A percentile compares a stretch with the other conserved stretches of the same genome.
phyloP scores from a whole-genome alignment of 2,329 filamentous ascomycete genomes.

The Sporothrix schenckii region DNA sequence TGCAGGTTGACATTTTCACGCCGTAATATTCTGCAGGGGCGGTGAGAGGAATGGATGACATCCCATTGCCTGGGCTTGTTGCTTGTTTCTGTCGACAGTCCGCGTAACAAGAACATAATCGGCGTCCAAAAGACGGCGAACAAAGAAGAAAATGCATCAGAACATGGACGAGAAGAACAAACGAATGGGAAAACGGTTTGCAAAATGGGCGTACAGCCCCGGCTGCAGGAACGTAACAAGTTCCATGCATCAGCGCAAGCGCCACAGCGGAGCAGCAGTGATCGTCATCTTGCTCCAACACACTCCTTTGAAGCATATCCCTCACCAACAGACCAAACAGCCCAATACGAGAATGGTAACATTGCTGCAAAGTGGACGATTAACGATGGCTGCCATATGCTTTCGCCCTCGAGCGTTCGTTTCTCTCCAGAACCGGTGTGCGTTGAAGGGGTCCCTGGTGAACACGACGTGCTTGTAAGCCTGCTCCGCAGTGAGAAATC shows the following conservation, averaged over 20 bases:
- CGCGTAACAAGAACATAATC: no score
- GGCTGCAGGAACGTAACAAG: slow-evolving; percentile 14
- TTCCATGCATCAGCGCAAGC: slow-evolving; percentile 22
- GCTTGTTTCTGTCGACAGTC: neutral
- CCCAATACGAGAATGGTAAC: neutral
- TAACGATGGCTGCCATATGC: no score
- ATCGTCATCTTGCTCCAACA: neutral
- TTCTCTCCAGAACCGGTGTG: neutral
- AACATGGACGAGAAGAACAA: neutral
- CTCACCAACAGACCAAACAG: slow-evolving; percentile 6
- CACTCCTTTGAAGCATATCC: neutral
- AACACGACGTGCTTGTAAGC: neutral
- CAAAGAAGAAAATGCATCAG: neutral
- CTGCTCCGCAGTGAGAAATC: no score
- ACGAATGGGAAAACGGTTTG: neutral
- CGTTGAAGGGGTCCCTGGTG: neutral
- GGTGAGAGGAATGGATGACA: neutral
- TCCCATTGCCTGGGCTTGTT: neutral
- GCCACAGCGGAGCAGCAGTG: slow-evolving; percentile 3
- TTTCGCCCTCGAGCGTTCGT: neutral
- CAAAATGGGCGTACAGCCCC: neutral
- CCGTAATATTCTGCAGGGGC: neutral
- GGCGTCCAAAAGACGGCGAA: no score
- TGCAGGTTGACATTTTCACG: neutral
- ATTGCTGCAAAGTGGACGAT: neutral